Evolutionary conservation across 2,329 filamentous ascomycete species (phyloP).

Genomic region (Zasmidium angulare): DNA sequence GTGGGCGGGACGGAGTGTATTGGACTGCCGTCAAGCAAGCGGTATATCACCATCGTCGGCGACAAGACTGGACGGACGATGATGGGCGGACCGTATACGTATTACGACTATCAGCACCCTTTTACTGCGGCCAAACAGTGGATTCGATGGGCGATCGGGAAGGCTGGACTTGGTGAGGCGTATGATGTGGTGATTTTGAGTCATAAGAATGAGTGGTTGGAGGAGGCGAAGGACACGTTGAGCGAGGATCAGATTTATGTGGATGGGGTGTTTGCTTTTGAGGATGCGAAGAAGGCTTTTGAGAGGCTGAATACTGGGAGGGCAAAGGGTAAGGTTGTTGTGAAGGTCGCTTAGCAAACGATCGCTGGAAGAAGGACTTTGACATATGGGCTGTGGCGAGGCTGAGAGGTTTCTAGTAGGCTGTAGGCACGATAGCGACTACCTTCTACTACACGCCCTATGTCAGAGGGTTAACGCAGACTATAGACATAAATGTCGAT

Average conservation of each 20-base stretch:
- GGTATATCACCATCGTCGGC: constrained; percentile 51
- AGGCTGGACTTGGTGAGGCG: constrained; percentile 32
- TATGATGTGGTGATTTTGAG: constrained; percentile 46
- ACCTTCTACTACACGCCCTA: no score
- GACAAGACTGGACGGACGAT: constrained; percentile 35
- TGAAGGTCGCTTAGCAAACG: constrained; percentile 14
- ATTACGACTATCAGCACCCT: constrained; percentile 29
- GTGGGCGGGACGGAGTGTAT: constrained; percentile 47
- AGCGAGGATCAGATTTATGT: constrained; percentile 53
- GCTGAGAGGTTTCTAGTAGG: no score
- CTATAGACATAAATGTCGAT: no score
- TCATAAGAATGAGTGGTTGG: constrained; percentile 51
- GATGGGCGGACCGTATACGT: constrained; percentile 36
- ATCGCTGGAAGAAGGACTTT: no score
- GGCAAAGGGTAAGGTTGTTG: constrained; percentile 36
- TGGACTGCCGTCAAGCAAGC: constrained; percentile 40
- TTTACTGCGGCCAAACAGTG: constrained; percentile 28
- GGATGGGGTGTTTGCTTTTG: constrained; percentile 58
- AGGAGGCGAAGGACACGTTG: constrained; percentile 55
- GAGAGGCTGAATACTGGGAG: constrained; percentile 36
- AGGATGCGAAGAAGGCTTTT: constrained; percentile 48
- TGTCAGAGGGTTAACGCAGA: no score
- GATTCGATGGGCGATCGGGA: constrained; percentile 40
- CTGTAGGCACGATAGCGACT: no score
- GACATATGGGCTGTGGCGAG: no score